Conservation (phyloP, 1,284 basidiomycete genomes). For the Hemileia vastatrix region DNA sequence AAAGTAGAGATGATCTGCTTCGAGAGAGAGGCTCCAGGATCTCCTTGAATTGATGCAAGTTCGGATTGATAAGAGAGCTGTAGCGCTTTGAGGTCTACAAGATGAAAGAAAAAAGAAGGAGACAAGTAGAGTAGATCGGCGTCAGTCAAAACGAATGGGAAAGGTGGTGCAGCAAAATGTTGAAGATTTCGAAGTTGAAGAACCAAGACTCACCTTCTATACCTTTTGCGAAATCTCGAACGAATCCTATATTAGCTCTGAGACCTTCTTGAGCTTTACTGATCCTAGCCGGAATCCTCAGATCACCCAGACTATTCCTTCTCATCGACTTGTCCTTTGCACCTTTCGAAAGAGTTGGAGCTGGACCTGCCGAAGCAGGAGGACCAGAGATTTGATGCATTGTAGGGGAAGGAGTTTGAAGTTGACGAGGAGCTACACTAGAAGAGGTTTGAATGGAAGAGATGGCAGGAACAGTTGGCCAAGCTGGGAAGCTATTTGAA, state of each 20-base stretch:
- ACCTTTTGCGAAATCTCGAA: too few species aligned
- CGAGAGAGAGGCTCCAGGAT: background rate
- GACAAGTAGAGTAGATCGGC: too few species aligned
- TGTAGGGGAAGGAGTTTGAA: background rate
- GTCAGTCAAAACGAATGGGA: too few species aligned
- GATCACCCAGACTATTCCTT: slow-evolving; percentile 33
- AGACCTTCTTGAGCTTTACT: slow-evolving; percentile 32
- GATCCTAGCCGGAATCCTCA: slow-evolving; percentile 34
- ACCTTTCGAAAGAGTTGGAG: too few species aligned
- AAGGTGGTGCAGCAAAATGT: too few species aligned
- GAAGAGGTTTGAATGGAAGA: background rate
- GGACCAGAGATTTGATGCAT: background rate
- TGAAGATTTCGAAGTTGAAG: too few species aligned
- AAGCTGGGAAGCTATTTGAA: background rate
- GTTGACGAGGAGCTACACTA: background rate
- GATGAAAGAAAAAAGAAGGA: too few species aligned
- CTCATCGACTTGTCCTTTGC: slow-evolving; percentile 2
- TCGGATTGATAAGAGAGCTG: slow-evolving; percentile 24
- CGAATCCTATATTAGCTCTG: slow-evolving; percentile 29
- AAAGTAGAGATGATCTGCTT: background rate
- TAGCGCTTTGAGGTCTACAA: slow-evolving; percentile 28
- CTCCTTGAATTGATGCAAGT: slow-evolving; percentile 20
- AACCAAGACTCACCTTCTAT: too few species aligned
- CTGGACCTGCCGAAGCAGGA: background rate
- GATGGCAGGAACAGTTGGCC: background rate